phyloP scores from a whole-genome alignment of 495 filamentous ascomycete species.

The Hypoxylon lenormandii region DNA sequence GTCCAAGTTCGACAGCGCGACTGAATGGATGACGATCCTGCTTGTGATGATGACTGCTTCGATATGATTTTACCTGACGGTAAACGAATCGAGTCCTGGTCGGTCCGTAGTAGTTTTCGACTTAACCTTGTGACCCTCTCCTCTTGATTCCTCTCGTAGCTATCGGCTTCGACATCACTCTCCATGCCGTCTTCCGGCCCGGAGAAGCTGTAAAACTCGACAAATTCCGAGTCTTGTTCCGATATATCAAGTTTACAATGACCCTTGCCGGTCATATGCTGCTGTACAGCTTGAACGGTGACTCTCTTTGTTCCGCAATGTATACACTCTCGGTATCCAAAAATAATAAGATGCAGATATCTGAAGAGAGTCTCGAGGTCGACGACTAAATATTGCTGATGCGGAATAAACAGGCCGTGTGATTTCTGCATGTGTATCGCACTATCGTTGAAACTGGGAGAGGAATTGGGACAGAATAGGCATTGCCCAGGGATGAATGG shows the following conservation, averaged over 20 bases:
- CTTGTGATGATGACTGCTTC: conserved; percentile 40
- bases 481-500: conserved; percentile 37
- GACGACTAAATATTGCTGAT: conserved; percentile 43
- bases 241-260: conserved; percentile 53
- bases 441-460: conserved; percentile 42
- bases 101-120: conserved; percentile 23
- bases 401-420: conserved; percentile 53
- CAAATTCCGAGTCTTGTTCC: conserved; percentile 48
- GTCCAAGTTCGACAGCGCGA: conserved; percentile 23
- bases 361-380: conserved; percentile 51
- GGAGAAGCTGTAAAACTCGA: conserved; percentile 48
- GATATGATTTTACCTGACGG: conserved; percentile 49
- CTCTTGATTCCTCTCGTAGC: conserved; percentile 19
- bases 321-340: conserved; percentile 55
- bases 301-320: conserved; percentile 49
- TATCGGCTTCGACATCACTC: conserved; percentile 26
- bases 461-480: conserved; percentile 43
- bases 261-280: conserved; percentile 54
- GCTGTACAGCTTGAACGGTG: conserved; percentile 53
- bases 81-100: conserved; percentile 40
- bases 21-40: conserved; percentile 18
- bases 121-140: conserved; percentile 7
- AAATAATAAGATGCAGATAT: conserved; percentile 55
- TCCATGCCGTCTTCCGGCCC: conserved; percentile 15
- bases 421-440: conserved; percentile 53